Base-by-base conservation (phyloP, 176 grass and related monocot species). In the Dendrocalamus sinicus region DNA sequence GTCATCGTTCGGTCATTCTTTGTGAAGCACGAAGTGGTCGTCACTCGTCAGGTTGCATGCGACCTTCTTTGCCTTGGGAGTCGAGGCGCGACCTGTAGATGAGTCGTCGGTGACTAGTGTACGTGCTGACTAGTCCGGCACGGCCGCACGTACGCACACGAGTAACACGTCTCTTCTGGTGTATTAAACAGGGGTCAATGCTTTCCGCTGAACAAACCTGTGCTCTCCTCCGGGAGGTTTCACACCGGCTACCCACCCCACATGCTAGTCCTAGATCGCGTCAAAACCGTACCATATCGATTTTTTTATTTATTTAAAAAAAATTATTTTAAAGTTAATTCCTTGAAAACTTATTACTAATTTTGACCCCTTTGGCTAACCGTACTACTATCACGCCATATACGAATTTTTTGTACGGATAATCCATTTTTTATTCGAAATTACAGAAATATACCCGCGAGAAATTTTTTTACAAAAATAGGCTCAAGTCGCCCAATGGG, bases 101-200 rank as follows among this genome's bases (percentile, higher is more conserved):
- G 48, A 82, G 78, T 82, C 83, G 88, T 61, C 83, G 72, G 64
- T 63, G 88, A 67, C 51, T 62, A 15, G 55, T 37, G 47, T 68
- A 70, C 50, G 58, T 48, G 75, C 15, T 76, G 76, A 89, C 87
- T 2, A 12, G 70, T 12, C 35, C 30, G 3, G 44, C 68, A 64
- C 70, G 5, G 67, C 57, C 40, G 62, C 26, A 14, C 26, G 57
- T 24, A 39, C 16, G 57, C 5, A 59, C 81, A 66, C 74, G 54
- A 19, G 55, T 9, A 46, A 17, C 77, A 76, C 61, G 71, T 16
- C 43, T 26, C 20, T 3, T 26, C 39, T 16, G 0, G 54, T 24
- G 76, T 7, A 67, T 14, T 72, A 81, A 70, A 41, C 30, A 66
- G 0, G 48, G 58, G 80, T 91, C 85, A 87, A 91, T 63, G 75